phyloP scores from a whole-genome alignment of 768 basidiomycete genomes.

The Tricholoma bakamatsutake region DNA sequence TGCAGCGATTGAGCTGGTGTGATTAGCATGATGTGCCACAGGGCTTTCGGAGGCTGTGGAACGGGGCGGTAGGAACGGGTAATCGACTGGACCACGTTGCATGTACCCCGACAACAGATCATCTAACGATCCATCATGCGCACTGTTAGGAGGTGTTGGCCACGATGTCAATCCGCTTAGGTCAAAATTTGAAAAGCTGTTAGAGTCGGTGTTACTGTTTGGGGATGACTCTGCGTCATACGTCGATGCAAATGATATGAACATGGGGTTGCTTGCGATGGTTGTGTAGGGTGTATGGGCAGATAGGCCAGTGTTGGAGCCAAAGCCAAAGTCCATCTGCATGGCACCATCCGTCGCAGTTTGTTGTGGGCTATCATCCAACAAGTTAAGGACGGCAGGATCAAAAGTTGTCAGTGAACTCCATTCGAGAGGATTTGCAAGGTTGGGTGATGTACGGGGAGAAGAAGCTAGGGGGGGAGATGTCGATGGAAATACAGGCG shows the following conservation, averaged over 20 bases:
- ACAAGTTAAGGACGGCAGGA: conserved; percentile 54
- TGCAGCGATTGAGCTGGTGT: conserved; percentile 14
- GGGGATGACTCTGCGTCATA: conserved; percentile 39
- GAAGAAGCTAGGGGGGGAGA: conserved; percentile 19
- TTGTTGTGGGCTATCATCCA: conserved; percentile 54
- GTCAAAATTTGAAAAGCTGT: conserved; percentile 40
- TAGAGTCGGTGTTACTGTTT: conserved; percentile 10
- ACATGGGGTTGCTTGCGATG: conserved; percentile 78
- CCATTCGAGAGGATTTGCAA: conserved; percentile 51
- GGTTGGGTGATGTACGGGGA: conserved; percentile 27
- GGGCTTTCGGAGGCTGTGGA: conserved; percentile 48
- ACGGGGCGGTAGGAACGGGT: conserved; percentile 21
- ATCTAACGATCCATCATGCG: conserved; percentile 30
- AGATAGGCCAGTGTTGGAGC: conserved; percentile 40
- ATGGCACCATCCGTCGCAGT: conserved; percentile 53
- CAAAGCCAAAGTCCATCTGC: conserved; percentile 57
- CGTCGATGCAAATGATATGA: conserved; percentile 71
- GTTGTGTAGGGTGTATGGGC: conserved; percentile 60
- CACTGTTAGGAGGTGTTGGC: conserved; percentile 30
- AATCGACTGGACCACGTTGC: conserved; percentile 26
- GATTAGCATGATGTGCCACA: conserved; percentile 39
- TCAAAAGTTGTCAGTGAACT: conserved; percentile 67
- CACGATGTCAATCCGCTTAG: conserved; percentile 41
- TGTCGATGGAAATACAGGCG: conserved; percentile 22
- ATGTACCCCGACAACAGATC: conserved; percentile 40